Conservation (phyloP, 75 land plant species). For the Adiantum capillusveneris region DNA sequence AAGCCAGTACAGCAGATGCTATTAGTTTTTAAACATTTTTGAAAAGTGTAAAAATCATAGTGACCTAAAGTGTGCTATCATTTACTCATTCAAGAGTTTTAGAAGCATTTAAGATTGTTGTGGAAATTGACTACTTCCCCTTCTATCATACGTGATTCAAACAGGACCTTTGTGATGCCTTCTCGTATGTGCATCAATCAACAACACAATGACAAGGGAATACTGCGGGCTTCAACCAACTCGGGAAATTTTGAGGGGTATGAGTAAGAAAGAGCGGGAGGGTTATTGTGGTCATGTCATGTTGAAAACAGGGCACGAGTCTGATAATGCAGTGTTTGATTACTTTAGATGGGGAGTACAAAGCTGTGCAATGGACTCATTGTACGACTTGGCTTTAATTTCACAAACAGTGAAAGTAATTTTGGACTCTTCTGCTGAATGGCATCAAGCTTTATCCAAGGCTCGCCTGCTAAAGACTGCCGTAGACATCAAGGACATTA, state of each 20-base stretch:
- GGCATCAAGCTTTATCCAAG: conserved; percentile 46
- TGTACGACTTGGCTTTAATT: conserved; percentile 76
- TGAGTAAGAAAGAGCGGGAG: neutral
- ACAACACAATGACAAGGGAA: conserved; percentile 59
- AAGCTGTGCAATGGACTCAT: conserved; percentile 70
- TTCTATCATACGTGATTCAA: conserved; percentile 5
- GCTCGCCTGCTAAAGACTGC: conserved; percentile 48
- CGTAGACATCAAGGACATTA: conserved; percentile 54
- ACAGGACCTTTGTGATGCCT: conserved; percentile 91
- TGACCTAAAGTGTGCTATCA: too few species aligned
- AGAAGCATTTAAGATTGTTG: too few species aligned
- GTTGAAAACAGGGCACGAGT: too few species aligned
- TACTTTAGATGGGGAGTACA: conserved; percentile 54
- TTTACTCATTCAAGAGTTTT: too few species aligned
- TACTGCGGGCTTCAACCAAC: conserved; percentile 35
- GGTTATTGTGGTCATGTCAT: too few species aligned
- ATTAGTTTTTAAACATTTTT: too few species aligned
- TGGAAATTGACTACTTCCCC: neutral
- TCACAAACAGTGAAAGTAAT: conserved; percentile 70
- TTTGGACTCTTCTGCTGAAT: conserved; percentile 57
- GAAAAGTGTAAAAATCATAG: too few species aligned
- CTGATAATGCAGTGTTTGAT: neutral
- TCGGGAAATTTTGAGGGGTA: conserved; percentile 10
- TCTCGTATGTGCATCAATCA: conserved; percentile 81
- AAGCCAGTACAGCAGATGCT: too few species aligned